Evolutionary conservation across 2,329 filamentous ascomycete genomes (phyloP).

Genomic region (Fusarium virguliforme): DNA sequence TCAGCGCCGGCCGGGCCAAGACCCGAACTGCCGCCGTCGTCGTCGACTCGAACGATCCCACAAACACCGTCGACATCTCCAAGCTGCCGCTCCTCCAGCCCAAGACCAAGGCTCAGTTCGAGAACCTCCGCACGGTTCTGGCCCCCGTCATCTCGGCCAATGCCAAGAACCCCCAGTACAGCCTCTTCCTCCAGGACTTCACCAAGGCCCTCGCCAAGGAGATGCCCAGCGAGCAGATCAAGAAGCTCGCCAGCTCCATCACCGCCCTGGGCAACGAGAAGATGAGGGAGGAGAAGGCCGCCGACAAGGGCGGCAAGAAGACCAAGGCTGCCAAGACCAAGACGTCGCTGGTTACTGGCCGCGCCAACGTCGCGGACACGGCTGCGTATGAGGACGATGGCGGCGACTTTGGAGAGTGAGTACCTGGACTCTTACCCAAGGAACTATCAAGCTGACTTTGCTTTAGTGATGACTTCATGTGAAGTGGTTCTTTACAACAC

Average conservation of each 20-base stretch:
- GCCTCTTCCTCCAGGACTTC: constrained; percentile 92
- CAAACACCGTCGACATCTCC: constrained; percentile 85
- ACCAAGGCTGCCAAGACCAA: constrained; percentile 97
- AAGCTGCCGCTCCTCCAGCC: constrained; percentile 90
- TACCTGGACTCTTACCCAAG: constrained; percentile 49
- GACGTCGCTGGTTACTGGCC: constrained; percentile 80
- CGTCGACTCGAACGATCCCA: constrained; percentile 81
- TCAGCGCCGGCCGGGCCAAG: constrained; percentile 76
- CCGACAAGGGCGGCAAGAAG: constrained; percentile 97
- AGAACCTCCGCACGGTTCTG: constrained; percentile 83
- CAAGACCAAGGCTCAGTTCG: constrained; percentile 88
- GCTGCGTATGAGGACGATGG: constrained; percentile 80
- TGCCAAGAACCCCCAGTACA: constrained; percentile 91
- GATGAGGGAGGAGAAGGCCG: constrained; percentile 97
- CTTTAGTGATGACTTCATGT: constrained; percentile 80
- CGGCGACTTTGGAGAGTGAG: constrained; percentile 86
- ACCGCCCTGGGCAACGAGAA: constrained; percentile 97
- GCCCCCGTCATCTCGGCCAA: constrained; percentile 82
- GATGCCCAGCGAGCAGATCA: constrained; percentile 92
- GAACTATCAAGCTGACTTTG: constrained; percentile 41
- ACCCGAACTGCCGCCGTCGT: constrained; percentile 77
- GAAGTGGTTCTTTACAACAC: constrained; percentile 57
- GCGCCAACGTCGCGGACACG: constrained; percentile 75
- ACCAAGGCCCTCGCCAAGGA: constrained; percentile 89
- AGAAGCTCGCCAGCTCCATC: constrained; percentile 90